These are phyloP conservation scores for Escovopsis sp. DNA, from an alignment of 2,329 filamentous ascomycete genomes.

Conservation along the genomic window DNA sequence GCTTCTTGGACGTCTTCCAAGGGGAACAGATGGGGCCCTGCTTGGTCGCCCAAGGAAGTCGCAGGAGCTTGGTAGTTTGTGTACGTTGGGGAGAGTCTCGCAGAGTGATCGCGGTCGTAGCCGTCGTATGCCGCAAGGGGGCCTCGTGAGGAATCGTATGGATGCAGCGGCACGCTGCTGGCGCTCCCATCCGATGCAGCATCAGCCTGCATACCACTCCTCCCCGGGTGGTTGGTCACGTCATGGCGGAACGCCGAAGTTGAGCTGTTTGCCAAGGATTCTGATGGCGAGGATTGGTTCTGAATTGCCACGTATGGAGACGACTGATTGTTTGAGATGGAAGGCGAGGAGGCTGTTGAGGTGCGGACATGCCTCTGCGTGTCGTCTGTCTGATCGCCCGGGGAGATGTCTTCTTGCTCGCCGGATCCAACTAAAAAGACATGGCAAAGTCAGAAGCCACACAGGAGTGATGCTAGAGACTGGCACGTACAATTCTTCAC, in stretches of 20 bases:
- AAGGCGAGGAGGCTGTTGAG: not conserved
- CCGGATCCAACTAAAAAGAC: not conserved
- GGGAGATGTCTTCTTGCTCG: not conserved
- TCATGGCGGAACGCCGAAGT: not conserved
- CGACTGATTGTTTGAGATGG: not conserved
- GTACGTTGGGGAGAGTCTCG: slow-evolving; percentile 1
- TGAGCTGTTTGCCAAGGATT: not conserved
- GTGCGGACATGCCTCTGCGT: not conserved
- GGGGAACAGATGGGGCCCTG: slow-evolving; percentile 13
- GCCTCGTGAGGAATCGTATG: not conserved
- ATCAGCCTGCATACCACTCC: not conserved
- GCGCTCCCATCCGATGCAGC: too few species aligned
- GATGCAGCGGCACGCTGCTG: not conserved
- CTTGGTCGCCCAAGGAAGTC: not conserved
- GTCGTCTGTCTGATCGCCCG: not conserved
- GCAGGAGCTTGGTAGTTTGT: slow-evolving; percentile 1
- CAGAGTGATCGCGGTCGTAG: not conserved
- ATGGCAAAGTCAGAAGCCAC: too few species aligned
- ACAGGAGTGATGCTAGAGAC: too few species aligned
- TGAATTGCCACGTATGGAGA: not conserved
- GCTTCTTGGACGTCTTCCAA: slow-evolving; percentile 22
- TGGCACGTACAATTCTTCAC: slow-evolving; percentile 18
- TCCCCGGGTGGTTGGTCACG: not conserved
- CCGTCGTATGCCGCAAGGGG: not conserved
- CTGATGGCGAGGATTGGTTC: not conserved